phyloP scores from a whole-genome alignment of 2,329 filamentous ascomycete species.

The Fusarium nygamai region DNA sequence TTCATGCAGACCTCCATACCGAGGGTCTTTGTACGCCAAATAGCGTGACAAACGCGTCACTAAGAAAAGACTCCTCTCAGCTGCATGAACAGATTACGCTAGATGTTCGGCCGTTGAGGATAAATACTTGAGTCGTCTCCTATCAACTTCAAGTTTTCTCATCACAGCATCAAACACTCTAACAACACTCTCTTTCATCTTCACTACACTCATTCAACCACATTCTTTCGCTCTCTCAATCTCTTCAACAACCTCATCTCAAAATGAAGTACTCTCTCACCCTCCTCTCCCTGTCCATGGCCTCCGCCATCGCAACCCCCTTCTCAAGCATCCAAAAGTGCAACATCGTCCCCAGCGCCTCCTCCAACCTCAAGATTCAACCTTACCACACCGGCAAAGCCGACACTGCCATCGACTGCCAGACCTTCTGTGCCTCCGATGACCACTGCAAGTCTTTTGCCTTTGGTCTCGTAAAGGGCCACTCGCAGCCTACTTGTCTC shows the following conservation, averaged over 20 bases:
- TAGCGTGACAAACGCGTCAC: background rate
- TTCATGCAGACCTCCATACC: background rate
- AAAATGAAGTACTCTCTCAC: constrained; percentile 12
- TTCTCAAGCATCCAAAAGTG: background rate
- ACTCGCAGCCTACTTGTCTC: background rate
- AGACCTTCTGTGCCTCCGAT: constrained; percentile 5
- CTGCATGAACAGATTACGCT: rapidly evolving
- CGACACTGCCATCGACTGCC: constrained; percentile 5
- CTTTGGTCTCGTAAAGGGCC: background rate
- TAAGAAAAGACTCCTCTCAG: background rate
- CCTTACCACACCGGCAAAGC: background rate
- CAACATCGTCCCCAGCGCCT: background rate
- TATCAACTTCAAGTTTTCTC: background rate
- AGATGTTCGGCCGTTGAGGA: rapidly evolving
- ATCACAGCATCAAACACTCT: background rate
- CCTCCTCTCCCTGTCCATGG: constrained; percentile 3
- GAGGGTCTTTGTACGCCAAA: rapidly evolving
- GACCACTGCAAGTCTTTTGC: background rate
- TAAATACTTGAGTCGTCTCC: background rate
- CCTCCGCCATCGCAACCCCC: background rate
- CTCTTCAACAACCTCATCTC: background rate
- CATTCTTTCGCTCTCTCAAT: background rate
- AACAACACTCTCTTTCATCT: background rate
- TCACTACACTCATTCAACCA: background rate
- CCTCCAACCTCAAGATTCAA: background rate